A percentile compares a stretch with the other conserved stretches of the same genome.
These are phyloP conservation scores for Carex myosuroides DNA, from an alignment of 176 grass and related monocot genomes.

Conservation along the genomic window DNA sequence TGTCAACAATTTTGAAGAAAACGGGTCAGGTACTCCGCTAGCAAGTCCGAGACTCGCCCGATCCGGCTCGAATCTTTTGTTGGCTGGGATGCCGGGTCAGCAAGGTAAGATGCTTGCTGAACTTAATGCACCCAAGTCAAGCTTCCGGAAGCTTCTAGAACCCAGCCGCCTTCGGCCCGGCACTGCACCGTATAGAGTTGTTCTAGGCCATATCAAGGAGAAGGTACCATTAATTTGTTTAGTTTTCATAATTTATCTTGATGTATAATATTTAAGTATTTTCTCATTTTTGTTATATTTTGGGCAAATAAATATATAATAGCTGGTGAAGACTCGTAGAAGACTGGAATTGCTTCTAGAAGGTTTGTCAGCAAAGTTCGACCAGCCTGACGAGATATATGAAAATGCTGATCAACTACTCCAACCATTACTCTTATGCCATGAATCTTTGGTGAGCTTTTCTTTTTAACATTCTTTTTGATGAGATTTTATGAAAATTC, in stretches of 20 bases:
- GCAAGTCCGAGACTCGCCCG: not conserved
- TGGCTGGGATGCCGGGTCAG: not conserved
- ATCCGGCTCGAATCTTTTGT: slow-evolving; percentile 1
- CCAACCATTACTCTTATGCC: slow-evolving; percentile 68
- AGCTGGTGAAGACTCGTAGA: slow-evolving; percentile 73
- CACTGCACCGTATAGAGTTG: slow-evolving; percentile 83
- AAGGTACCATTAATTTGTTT: slow-evolving; percentile 41
- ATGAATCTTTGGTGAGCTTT: slow-evolving; percentile 76
- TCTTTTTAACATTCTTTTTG: not conserved
- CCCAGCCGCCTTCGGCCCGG: slow-evolving; percentile 61
- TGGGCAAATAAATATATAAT: slow-evolving; percentile 10
- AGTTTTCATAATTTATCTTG: not conserved
- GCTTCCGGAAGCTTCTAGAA: slow-evolving; percentile 83
- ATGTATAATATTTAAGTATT: not conserved
- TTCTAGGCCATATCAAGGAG: slow-evolving; percentile 84
- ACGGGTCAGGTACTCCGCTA: not conserved
- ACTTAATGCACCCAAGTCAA: slow-evolving; percentile 58
- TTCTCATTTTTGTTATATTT: not conserved
- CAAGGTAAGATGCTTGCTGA: slow-evolving; percentile 74
- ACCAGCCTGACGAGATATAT: slow-evolving; percentile 66
- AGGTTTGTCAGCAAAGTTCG: slow-evolving; percentile 54
- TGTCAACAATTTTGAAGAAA: slow-evolving; percentile 4
- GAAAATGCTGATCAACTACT: slow-evolving; percentile 77
- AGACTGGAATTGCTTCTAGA: slow-evolving; percentile 68
- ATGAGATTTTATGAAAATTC: not conserved